These are phyloP conservation scores for Scedosporium minutisporum DNA, from an alignment of 2,329 filamentous ascomycete genomes.

Conservation along the genomic window DNA sequence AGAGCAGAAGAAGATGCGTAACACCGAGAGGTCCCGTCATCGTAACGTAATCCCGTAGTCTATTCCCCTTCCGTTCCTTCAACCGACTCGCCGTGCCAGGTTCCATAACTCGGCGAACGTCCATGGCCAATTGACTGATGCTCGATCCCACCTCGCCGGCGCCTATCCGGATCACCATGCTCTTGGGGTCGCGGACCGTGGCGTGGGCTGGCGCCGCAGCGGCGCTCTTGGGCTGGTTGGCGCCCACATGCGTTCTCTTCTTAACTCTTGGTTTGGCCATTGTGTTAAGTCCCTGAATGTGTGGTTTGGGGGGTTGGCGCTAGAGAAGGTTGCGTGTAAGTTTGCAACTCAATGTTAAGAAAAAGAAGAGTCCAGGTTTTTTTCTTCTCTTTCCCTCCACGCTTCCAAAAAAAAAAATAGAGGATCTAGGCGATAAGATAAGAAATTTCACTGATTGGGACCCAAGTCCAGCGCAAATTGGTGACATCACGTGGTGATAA, in stretches of 20 bases:
- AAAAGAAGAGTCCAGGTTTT: neutral
- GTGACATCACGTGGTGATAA: slow-evolving; percentile 10
- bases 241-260: slow-evolving; percentile 76
- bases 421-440: slow-evolving; percentile 10
- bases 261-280: slow-evolving; percentile 80
- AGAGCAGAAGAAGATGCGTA: slow-evolving; percentile 87
- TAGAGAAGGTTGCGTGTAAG: neutral
- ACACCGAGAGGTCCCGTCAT: slow-evolving; percentile 95
- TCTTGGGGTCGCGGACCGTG: slow-evolving; percentile 69
- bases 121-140: slow-evolving; percentile 81
- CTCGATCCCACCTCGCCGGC: slow-evolving; percentile 87
- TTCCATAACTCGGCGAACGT: slow-evolving; percentile 91
- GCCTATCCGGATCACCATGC: slow-evolving; percentile 96
- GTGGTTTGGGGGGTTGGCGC: neutral
- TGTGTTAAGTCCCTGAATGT: slow-evolving; percentile 13
- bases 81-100: slow-evolving; percentile 82
- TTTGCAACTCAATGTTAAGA: neutral
- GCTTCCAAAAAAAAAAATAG: slow-evolving; percentile 6
- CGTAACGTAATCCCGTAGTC: slow-evolving; percentile 80
- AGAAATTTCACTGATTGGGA: neutral
- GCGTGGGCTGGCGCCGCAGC: slow-evolving; percentile 48
- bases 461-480: neutral
- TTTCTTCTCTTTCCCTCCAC: neutral
- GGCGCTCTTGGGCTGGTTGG: slow-evolving; percentile 47
- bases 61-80: slow-evolving; percentile 83